Evolutionary conservation across 2,329 filamentous ascomycete genomes (phyloP), one percentile per base, ranked within the genome.

Genomic region (Sporothrix euskadiensis): DNA sequence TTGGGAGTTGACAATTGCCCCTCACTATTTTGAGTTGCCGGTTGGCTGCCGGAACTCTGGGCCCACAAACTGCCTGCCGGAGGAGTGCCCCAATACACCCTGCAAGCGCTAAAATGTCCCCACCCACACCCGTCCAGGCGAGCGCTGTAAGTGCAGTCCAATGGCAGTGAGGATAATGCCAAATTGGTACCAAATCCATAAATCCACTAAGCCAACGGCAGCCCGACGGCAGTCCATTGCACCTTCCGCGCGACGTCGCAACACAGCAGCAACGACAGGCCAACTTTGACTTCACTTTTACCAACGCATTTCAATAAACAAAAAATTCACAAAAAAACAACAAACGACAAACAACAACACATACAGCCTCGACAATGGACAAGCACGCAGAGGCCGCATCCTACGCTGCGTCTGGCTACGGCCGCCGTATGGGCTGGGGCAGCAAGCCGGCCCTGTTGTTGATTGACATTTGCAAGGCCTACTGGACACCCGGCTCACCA

Each of bases 381-480:
- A 12, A 35, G 47, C 73, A 71, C 54, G n/a, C 69, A 0, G 70
- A 75, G 3, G 56, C 75, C 5, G 71, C 61, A 4, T 80, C 79
- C 5, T 80, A 81, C 54, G 75, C 77, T 8, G 73, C 75, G 2
- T 80, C 82, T 52, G 83, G 83, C 74, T 84, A 82, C 75, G 80
- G 80, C 68, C 78, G 80, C 54, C 81, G 80, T 47, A 84, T 85
- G 78, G 83, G 83, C 74, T 85, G 84, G 84, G 84, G 83, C 59
- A 72, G 72, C 30, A 79, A 78, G 16, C 83, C 84, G 5, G 84
- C 82, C 16, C 79, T 86, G 4, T 77, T 86, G 68, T 77, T 85
- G 30, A 82, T 85, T 77, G 84, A 85, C 76, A 83, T 85, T 56
- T 85, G 83, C 78, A 83, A 81, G 66, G 83, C 83, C 10, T 85